Conservation (phyloP, 371 early-diverging fungal genomes). For the Coemansia sp. region DNA sequence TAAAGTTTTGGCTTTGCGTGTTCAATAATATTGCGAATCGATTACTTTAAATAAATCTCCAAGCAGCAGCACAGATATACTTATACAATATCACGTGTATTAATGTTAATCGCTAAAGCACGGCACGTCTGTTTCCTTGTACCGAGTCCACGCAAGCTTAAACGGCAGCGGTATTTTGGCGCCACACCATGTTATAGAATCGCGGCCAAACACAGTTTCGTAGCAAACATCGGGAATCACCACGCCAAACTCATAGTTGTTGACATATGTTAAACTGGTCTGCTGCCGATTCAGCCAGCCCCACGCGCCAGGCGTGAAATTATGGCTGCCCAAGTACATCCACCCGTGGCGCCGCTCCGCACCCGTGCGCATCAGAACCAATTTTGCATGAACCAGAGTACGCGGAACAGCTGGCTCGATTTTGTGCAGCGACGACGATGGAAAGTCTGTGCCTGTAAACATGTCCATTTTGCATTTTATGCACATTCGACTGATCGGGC, state of each 20-base stretch:
- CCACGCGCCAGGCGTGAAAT: slow-evolving; percentile 51
- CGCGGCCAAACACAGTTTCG: slow-evolving; percentile 22
- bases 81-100: slow-evolving; percentile 8
- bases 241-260: slow-evolving; percentile 49
- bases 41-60: not conserved
- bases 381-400: slow-evolving; percentile 37
- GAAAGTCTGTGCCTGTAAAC: slow-evolving; percentile 12
- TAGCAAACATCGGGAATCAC: slow-evolving; percentile 20
- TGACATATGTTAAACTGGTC: not conserved
- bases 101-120: not conserved
- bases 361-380: slow-evolving; percentile 24
- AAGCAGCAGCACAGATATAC: not conserved
- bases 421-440: slow-evolving; percentile 13
- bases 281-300: slow-evolving; percentile 6
- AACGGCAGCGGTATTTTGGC: slow-evolving; percentile 43
- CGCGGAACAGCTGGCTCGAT: slow-evolving; percentile 11
- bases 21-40: not conserved
- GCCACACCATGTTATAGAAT: slow-evolving; percentile 17
- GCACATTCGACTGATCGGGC: slow-evolving; percentile 6
- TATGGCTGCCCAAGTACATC: slow-evolving; percentile 52
- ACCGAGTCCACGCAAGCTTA: slow-evolving; percentile 30
- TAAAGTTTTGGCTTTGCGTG: not conserved
- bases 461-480: slow-evolving; percentile 24
- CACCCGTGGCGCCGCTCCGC: slow-evolving; percentile 18
- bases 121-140: slow-evolving; percentile 22